phyloP scores from a whole-genome alignment of 805 yeast species.

The Barnettozyma sucrosica region DNA sequence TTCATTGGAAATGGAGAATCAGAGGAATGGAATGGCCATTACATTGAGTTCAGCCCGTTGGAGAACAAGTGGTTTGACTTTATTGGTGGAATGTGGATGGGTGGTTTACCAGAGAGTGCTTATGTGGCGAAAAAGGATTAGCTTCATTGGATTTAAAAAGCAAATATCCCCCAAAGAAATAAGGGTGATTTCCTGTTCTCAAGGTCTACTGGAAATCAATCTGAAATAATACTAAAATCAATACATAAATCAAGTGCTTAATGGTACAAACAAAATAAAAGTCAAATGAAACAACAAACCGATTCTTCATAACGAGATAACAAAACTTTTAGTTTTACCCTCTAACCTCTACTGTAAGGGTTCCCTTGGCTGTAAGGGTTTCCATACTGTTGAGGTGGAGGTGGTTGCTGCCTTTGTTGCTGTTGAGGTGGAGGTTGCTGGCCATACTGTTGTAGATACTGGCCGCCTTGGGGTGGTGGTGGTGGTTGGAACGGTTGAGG shows the following conservation, averaged over 20 bases:
- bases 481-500: background rate
- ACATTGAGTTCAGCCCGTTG: conserved; percentile 10
- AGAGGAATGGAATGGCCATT: conserved; percentile 11
- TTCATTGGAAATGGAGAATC: conserved; percentile 30
- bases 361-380: conserved; percentile 10
- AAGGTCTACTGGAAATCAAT: too few species aligned
- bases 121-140: background rate
- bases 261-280: background rate
- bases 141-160: too few species aligned
- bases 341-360: conserved; percentile 3
- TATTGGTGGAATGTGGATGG: conserved; percentile 24
- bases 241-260: background rate
- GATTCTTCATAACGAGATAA: background rate
- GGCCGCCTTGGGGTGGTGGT: background rate
- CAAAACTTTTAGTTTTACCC: background rate
- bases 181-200: too few species aligned
- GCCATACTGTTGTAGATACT: conserved; percentile 1
- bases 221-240: background rate
- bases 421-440: conserved; percentile 1
- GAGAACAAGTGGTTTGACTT: conserved; percentile 20
- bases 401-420: conserved; percentile 4
- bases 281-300: background rate
- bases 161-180: too few species aligned
- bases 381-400: conserved; percentile 2
- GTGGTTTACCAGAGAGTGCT: conserved; percentile 10